These are phyloP conservation scores for Parastagonospora nodorum DNA, from an alignment of 2,329 filamentous ascomycete species.

Conservation along the genomic window DNA sequence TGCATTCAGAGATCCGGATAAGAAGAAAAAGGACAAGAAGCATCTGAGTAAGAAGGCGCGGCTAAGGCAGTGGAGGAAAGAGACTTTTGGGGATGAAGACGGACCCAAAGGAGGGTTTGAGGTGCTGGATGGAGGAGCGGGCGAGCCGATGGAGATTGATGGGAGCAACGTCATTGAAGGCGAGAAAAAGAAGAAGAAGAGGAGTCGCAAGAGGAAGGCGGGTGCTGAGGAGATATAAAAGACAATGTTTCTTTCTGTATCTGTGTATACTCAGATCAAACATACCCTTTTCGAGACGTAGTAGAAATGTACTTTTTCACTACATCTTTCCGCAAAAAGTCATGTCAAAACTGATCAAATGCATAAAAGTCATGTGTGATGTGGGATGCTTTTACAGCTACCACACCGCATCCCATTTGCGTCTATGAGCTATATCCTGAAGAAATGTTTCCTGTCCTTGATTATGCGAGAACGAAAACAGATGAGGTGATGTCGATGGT, in stretches of 20 bases:
- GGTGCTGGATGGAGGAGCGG: slow-evolving; percentile 17
- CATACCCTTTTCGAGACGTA: too few species aligned
- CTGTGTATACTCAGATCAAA: too few species aligned
- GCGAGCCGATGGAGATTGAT: not conserved
- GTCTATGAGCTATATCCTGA: too few species aligned
- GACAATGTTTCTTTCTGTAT: not conserved
- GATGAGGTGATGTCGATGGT: too few species aligned
- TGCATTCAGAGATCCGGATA: slow-evolving; percentile 82
- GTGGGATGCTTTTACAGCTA: too few species aligned
- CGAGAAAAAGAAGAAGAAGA: slow-evolving; percentile 33
- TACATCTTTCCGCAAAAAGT: too few species aligned
- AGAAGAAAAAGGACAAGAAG: slow-evolving; percentile 89
- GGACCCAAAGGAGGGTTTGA: slow-evolving; percentile 54
- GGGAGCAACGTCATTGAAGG: slow-evolving; percentile 21
- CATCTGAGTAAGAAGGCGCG: slow-evolving; percentile 89
- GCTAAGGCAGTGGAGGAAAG: slow-evolving; percentile 80
- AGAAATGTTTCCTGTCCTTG: too few species aligned
- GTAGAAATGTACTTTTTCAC: too few species aligned
- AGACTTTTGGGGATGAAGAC: slow-evolving; percentile 67
- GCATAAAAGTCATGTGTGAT: too few species aligned
- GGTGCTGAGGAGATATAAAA: slow-evolving; percentile 11
- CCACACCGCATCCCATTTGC: too few species aligned
- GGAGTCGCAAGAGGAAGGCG: slow-evolving; percentile 29
- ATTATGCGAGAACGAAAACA: too few species aligned
- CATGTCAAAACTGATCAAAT: too few species aligned